Evolutionary conservation across 257 asterid genomes (phyloP).

Genomic region (Mentha longifolia): DNA sequence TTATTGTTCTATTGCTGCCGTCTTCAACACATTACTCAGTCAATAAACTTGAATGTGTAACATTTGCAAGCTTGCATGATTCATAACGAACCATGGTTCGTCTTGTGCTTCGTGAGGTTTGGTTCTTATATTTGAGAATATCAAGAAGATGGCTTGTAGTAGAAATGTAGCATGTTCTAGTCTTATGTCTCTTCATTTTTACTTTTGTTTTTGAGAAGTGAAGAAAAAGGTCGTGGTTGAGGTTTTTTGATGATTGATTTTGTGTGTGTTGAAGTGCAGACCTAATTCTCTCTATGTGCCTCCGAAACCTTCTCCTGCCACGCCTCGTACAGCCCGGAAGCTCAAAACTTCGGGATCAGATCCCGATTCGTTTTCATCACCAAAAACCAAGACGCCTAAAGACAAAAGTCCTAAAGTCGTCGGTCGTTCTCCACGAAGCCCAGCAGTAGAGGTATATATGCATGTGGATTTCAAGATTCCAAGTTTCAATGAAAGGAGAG

Average conservation of each 20-base stretch:
- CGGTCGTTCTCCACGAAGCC: constrained; percentile 69
- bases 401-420: constrained; percentile 69
- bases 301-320: constrained; percentile 52
- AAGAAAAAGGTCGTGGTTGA: neutral
- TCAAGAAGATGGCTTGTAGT: neutral
- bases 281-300: constrained; percentile 63
- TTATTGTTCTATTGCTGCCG: neutral
- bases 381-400: constrained; percentile 62
- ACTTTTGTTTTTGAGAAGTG: neutral
- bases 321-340: constrained; percentile 57
- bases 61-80: neutral
- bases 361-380: constrained; percentile 55
- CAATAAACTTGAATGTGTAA: neutral
- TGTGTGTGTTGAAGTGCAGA: constrained; percentile 40
- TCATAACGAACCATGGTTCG: neutral
- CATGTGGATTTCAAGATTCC: neutral
- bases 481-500: neutral
- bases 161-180: neutral
- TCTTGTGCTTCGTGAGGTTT: constrained; percentile 11
- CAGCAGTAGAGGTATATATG: constrained; percentile 62
- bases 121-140: constrained; percentile 4
- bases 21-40: neutral
- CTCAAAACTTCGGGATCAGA: constrained; percentile 49
- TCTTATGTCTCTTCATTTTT: neutral
- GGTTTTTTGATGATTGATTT: constrained; percentile 21